Conservation (phyloP, 2,329 filamentous ascomycete species). For the Byssochlamys sp. region DNA sequence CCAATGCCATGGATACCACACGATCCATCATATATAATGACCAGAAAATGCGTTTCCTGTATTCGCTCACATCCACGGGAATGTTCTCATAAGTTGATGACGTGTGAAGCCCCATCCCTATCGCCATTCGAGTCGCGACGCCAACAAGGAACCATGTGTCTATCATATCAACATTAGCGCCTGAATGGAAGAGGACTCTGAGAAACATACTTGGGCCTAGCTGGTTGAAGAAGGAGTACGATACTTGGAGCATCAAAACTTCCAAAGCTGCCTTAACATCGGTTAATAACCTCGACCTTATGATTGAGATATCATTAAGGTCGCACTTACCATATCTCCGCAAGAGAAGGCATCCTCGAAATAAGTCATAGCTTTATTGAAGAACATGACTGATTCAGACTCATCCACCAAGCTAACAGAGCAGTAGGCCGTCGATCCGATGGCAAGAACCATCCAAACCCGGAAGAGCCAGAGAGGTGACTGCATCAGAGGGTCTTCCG, state of each 20-base stretch:
- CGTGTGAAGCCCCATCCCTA: conserved; percentile 37
- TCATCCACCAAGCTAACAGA: conserved; percentile 38
- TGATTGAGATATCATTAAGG: not conserved
- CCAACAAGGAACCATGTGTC: conserved; percentile 42
- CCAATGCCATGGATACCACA: conserved; percentile 37
- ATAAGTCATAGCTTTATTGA: conserved; percentile 37
- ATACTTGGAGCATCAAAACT: conserved; percentile 39
- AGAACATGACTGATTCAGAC: conserved; percentile 34
- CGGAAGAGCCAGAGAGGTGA: conserved; percentile 30
- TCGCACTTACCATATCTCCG: conserved; percentile 30
- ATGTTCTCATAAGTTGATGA: conserved; percentile 26
- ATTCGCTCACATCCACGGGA: conserved; percentile 23
- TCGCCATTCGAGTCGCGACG: conserved; percentile 34
- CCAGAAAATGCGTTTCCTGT: conserved; percentile 38
- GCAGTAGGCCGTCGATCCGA: conserved; percentile 38
- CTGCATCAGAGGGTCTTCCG: conserved; percentile 18
- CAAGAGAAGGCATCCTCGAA: conserved; percentile 30
- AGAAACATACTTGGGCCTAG: conserved; percentile 34
- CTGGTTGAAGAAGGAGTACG: conserved; percentile 42
- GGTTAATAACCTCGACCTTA: not conserved
- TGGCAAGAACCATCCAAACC: conserved; percentile 43
- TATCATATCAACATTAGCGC: conserved; percentile 6
- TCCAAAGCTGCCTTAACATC: conserved; percentile 36
- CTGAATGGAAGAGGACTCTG: not conserved
- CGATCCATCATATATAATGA: conserved; percentile 45